These are phyloP conservation scores for Hirsutella minnesotensis DNA, from an alignment of 2,329 filamentous ascomycete species.

Conservation along the genomic window DNA sequence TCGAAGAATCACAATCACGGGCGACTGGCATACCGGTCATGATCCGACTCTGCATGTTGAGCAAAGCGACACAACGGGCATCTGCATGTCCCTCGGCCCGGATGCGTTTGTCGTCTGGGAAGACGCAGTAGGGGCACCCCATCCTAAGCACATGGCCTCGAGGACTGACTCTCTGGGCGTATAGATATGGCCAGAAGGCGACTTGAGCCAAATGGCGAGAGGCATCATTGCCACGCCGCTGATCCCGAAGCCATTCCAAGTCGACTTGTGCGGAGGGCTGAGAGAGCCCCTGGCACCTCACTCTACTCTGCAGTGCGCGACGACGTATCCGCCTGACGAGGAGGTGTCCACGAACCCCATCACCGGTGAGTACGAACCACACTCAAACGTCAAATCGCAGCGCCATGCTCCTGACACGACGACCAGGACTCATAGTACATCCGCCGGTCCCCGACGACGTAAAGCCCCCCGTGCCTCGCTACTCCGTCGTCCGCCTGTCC, in stretches of 20 bases:
- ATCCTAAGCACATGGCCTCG: background rate
- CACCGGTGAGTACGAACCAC: conserved; percentile 5
- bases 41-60: conserved; percentile 27
- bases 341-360: conserved; percentile 20
- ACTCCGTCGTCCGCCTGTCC: conserved; percentile 40
- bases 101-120: conserved; percentile 48
- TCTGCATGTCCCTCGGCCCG: conserved; percentile 36
- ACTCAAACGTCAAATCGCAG: no score
- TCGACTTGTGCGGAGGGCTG: conserved; percentile 24
- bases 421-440: conserved; percentile 34
- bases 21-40: conserved; percentile 20
- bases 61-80: conserved; percentile 28
- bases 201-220: conserved; percentile 27
- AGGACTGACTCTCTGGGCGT: background rate
- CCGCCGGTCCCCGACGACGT: conserved; percentile 11
- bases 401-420: background rate
- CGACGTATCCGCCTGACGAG: conserved; percentile 27
- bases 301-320: conserved; percentile 30
- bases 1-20: conserved; percentile 31
- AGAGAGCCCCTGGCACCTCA: conserved; percentile 20
- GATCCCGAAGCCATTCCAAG: conserved; percentile 36
- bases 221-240: conserved; percentile 43
- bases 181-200: conserved; percentile 27
- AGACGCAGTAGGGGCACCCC: conserved; percentile 26
- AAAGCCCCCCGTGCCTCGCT: conserved; percentile 27